phyloP scores from a whole-genome alignment of 108 stramenopile genomes.

The Aurantiochytrium sp. region DNA sequence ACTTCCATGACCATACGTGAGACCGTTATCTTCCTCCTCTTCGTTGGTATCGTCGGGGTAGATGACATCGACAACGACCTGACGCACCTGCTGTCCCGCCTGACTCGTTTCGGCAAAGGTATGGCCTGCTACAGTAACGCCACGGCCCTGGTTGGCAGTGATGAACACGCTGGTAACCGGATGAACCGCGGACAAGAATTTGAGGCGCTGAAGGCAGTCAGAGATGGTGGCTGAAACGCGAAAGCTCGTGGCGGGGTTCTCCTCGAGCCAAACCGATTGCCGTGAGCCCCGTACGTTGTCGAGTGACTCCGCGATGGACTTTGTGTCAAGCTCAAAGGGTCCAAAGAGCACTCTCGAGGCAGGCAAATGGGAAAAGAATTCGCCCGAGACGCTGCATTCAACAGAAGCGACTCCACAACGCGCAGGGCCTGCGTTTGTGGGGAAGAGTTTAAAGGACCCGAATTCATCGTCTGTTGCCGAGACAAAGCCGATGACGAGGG shows the following conservation, averaged over 20 bases:
- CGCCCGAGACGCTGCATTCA: constrained; percentile 44
- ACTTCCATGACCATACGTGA: too few species aligned
- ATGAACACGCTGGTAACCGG: neutral
- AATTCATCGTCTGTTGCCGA: constrained; percentile 41
- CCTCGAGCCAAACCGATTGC: neutral
- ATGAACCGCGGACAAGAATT: neutral
- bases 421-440: constrained; percentile 32
- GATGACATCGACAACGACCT: neutral
- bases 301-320: neutral
- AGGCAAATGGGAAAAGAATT: constrained; percentile 41
- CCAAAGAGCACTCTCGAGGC: constrained; percentile 24
- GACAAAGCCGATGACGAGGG: constrained; percentile 35
- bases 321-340: constrained; percentile 1
- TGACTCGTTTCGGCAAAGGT: neutral
- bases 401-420: constrained; percentile 44
- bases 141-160: neutral
- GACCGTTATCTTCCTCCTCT: too few species aligned
- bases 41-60: neutral
- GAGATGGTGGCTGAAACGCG: neutral
- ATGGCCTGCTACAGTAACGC: neutral
- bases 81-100: neutral
- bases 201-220: neutral
- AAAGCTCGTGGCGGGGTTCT: neutral
- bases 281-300: neutral
- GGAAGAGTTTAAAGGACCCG: constrained; percentile 27